Evolutionary conservation across 2,329 filamentous ascomycete species (phyloP), one percentile per base, ranked within the genome.

Genomic region (Chrysoporthe cubensis): DNA sequence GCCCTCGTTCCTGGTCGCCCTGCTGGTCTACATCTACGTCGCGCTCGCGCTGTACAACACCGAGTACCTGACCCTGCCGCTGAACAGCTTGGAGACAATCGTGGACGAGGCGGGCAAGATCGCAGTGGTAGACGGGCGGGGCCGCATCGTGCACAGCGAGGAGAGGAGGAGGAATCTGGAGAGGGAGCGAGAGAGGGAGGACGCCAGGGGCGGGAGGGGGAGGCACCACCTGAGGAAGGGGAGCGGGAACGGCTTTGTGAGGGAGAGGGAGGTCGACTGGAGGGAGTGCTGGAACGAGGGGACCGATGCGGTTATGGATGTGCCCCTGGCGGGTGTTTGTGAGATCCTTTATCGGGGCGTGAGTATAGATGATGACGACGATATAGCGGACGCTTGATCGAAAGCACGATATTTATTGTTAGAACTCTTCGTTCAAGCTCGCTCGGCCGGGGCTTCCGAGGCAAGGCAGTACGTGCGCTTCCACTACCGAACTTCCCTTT

Each of bases 221-320:
- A 5, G 34, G n/a, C 65, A 73, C 32, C 75, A 80, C 70, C 78
- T 81, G 61, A 75, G 78, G 72, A 69, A 56, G 58, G 66, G 46
- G 64, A 68, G 64, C 43, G 60, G 62, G 54, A 69, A 50, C 65
- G 48, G 57, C 1, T 65, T 60, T 16, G 21, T 44, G 26, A 44
- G 58, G 37, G 73, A 73, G 16, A 70, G 70, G 26, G 69, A 70
- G 67, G 73, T 86, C 71, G 87, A 93, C 75, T 98, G 96, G 95
- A 89, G 85, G 75, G 86, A 84, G 68, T 85, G 97, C 21, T 99
- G 96, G 96, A 94, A 89, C 75, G 90, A 92, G 73, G 94, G 96
- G 21, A 99, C 96, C 0, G 96, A 99, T 83, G 96, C 94, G 1
- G 96, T 98, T 8, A 92, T 99, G 92, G 96, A 99, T 80, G 90